Percentiles rank a stretch among this genome's conserved stretches.
These are phyloP conservation scores for Penicillium sp. DNA, from an alignment of 2,329 filamentous ascomycete genomes.

Conservation along the genomic window DNA sequence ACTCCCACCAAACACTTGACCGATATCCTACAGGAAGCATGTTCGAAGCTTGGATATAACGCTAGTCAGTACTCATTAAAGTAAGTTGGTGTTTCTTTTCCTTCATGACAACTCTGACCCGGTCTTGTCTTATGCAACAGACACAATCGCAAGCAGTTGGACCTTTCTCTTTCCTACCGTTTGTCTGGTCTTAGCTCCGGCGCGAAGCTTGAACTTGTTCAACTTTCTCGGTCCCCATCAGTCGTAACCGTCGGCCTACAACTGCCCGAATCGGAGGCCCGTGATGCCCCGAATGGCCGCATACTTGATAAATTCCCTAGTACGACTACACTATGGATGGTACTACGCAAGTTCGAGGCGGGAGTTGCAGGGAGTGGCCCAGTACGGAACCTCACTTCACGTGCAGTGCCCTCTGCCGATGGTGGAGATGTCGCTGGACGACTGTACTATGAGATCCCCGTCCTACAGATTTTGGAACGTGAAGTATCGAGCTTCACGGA, in stretches of 20 bases:
- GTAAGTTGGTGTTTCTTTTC: slow-evolving; percentile 47
- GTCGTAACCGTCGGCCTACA: slow-evolving; percentile 87
- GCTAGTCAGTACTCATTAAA: slow-evolving; percentile 77
- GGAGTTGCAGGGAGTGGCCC: slow-evolving; percentile 60
- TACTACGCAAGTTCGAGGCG: slow-evolving; percentile 86
- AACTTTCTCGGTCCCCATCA: slow-evolving; percentile 78
- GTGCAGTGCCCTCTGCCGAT: slow-evolving; percentile 64
- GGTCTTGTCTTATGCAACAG: slow-evolving; percentile 41
- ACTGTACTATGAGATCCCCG: slow-evolving; percentile 83
- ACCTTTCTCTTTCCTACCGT: slow-evolving; percentile 80
- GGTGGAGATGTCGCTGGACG: slow-evolving; percentile 63
- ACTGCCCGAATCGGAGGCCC: slow-evolving; percentile 69
- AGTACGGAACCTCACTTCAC: slow-evolving; percentile 77
- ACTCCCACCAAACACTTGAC: slow-evolving; percentile 75
- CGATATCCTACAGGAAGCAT: slow-evolving; percentile 85
- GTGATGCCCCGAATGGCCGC: slow-evolving; percentile 61
- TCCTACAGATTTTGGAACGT: slow-evolving; percentile 77
- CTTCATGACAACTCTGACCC: slow-evolving; percentile 13
- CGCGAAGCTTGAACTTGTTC: slow-evolving; percentile 88
- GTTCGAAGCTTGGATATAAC: slow-evolving; percentile 71
- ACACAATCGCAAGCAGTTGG: slow-evolving; percentile 78
- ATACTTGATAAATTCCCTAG: slow-evolving; percentile 83
- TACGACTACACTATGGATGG: slow-evolving; percentile 82
- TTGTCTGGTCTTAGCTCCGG: slow-evolving; percentile 78
- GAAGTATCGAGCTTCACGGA: slow-evolving; percentile 75